Evolutionary conservation across 2,329 filamentous ascomycete genomes (phyloP).

Genomic region (Epichloe amarillans): DNA sequence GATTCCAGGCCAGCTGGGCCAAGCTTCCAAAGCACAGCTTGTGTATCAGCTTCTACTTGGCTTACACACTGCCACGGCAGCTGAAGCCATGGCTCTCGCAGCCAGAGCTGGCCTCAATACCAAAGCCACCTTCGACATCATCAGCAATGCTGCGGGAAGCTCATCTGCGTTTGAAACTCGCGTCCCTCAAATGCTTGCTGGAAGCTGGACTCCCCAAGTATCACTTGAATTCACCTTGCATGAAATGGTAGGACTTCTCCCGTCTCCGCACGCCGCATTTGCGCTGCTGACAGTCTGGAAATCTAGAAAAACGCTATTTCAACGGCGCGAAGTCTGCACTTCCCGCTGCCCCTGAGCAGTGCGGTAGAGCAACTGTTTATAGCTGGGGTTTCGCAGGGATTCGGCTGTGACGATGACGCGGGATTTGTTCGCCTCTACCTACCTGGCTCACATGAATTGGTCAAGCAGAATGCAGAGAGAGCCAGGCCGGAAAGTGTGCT

Average conservation of each 20-base stretch:
- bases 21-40: conserved; percentile 40
- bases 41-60: conserved; percentile 38
- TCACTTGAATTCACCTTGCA: conserved; percentile 23
- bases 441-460: conserved; percentile 6
- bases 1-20: conserved; percentile 32
- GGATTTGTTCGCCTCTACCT: conserved; percentile 16
- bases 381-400: conserved; percentile 14
- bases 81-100: conserved; percentile 39
- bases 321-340: conserved; percentile 16
- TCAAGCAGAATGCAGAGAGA: conserved; percentile 9
- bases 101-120: conserved; percentile 32
- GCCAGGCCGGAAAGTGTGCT: conserved; percentile 3
- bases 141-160: conserved; percentile 16
- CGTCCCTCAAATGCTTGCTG: conserved; percentile 37
- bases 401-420: conserved; percentile 16
- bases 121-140: conserved; percentile 17
- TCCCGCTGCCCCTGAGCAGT: conserved; percentile 23
- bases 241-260: conserved; percentile 18
- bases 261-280: background rate
- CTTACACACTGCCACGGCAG: conserved; percentile 36
- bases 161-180: conserved; percentile 46
- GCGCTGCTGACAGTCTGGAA: background rate
- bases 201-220: conserved; percentile 28
- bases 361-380: conserved; percentile 21
- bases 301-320: conserved; percentile 12